phyloP scores from a whole-genome alignment of 306 rosid genomes.

The Acacia confusa region DNA sequence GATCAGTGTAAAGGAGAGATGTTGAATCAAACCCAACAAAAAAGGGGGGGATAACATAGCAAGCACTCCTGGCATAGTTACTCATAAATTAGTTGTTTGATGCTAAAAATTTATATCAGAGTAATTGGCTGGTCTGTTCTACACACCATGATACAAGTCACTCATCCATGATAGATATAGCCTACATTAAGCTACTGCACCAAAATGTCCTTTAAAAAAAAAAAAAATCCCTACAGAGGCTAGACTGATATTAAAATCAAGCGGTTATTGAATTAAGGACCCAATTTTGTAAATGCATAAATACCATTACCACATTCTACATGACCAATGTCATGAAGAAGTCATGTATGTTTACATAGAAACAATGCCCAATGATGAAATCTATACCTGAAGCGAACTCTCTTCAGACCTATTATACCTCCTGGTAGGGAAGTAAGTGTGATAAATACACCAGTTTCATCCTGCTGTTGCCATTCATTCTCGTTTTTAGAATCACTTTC shows the following conservation, averaged over 20 bases:
- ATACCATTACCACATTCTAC: conserved; percentile 8
- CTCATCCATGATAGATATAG: neutral
- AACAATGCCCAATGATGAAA: neutral
- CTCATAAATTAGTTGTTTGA: conserved; percentile 3
- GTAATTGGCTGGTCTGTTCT: neutral
- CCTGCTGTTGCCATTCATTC: conserved; percentile 98
- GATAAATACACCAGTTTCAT: conserved; percentile 94
- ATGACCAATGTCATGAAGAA: neutral
- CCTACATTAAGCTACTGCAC: neutral
- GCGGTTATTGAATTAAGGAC: neutral
- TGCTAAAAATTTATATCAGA: neutral
- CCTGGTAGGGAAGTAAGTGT: conserved; percentile 92
- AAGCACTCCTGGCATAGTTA: neutral
- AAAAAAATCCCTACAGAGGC: neutral
- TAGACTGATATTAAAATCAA: neutral
- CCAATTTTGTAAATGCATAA: neutral
- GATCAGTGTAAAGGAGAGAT: conserved; percentile 24
- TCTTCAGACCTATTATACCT: conserved; percentile 85
- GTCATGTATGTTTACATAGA: conserved; percentile 9
- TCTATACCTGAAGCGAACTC: conserved; percentile 96
- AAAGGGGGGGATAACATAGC: neutral
- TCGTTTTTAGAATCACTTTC: conserved; percentile 76
- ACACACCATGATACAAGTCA: neutral
- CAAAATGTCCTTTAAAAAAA: neutral
- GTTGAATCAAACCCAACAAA: neutral